These are phyloP conservation scores for Candida gigantensis DNA, from an alignment of 1,139 yeast genomes.

Conservation along the genomic window DNA sequence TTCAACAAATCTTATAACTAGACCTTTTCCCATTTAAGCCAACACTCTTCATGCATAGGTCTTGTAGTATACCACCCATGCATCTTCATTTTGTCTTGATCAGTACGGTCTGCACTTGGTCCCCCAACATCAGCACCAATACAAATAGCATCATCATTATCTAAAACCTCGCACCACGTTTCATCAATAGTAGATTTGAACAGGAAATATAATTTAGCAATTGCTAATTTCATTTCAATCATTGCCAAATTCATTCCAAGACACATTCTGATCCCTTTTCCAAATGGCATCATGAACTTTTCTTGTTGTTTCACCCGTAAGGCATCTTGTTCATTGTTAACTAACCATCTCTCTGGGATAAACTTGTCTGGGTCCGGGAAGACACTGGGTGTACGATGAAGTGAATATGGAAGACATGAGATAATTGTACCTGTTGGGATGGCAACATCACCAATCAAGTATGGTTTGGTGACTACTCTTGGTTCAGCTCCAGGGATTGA, in stretches of 20 bases:
- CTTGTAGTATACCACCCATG: conserved; percentile 53
- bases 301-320: conserved; percentile 47
- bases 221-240: conserved; percentile 62
- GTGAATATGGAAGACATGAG: conserved; percentile 65
- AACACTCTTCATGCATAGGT: conserved; percentile 52
- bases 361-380: conserved; percentile 55
- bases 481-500: conserved; percentile 81
- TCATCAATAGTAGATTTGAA: conserved; percentile 37
- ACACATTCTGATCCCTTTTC: conserved; percentile 77
- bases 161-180: conserved; percentile 41
- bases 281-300: conserved; percentile 65
- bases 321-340: conserved; percentile 31
- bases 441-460: conserved; percentile 17
- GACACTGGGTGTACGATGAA: conserved; percentile 53
- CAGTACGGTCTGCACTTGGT: too few species aligned
- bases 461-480: conserved; percentile 42
- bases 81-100: conserved; percentile 53
- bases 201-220: conserved; percentile 56
- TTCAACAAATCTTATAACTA: too few species aligned
- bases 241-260: conserved; percentile 70
- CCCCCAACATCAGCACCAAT: conserved; percentile 27
- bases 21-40: conserved; percentile 39
- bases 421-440: conserved; percentile 58
- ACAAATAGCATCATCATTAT: conserved; percentile 19
- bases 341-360: conserved; percentile 65